Base-by-base conservation (phyloP, 192 early-diverging fungal genomes). In the Gigaspora rosea region DNA sequence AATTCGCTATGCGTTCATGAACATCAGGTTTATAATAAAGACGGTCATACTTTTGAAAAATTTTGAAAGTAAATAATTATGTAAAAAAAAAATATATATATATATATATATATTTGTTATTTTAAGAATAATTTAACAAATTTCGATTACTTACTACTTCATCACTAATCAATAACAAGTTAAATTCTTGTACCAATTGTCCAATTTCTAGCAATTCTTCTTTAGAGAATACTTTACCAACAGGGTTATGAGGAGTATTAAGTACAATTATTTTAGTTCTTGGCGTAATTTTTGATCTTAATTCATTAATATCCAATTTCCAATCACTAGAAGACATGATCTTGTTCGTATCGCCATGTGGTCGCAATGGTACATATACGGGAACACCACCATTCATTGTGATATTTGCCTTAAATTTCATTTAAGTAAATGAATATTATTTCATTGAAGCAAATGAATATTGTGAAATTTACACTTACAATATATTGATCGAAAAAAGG, bases 231-330 rank as follows among this genome's bases (percentile, higher is more conserved):
- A 95, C 93, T 82, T 95, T 95, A 47, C 94, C 94, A 49, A 90
- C 86, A 4, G 97, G 97, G 82, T 98, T 98, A 86, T 98, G 94
- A 50, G 97, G 97, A 47, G 96, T 98, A 82, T 98, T 98, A 79
- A 98, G 76, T 6, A 98, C 91, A 73, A 97, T 85, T 56, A 96
- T 92, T 86, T 94, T 95, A 16, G 95, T 95, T 54, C 87, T 86
- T 9, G 86, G 82, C 4, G 89, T 95, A 63, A 96, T 86, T 50
- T 93, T 91, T 20, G 85, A 82, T 62, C 91, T 85, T 8, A 97
- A 86, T 83, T 95, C 92, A 58, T 87, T 85, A 58, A 93, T 85
- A 80, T 98, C 94, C 27, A 98, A 83, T 80, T 85, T 90, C 97
- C 97, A 98, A 78, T 96, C 94, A 54, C 84, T 79, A 12, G 92